Conservation (phyloP, 2,329 filamentous ascomycete genomes). For the Neonectria ditissima region DNA sequence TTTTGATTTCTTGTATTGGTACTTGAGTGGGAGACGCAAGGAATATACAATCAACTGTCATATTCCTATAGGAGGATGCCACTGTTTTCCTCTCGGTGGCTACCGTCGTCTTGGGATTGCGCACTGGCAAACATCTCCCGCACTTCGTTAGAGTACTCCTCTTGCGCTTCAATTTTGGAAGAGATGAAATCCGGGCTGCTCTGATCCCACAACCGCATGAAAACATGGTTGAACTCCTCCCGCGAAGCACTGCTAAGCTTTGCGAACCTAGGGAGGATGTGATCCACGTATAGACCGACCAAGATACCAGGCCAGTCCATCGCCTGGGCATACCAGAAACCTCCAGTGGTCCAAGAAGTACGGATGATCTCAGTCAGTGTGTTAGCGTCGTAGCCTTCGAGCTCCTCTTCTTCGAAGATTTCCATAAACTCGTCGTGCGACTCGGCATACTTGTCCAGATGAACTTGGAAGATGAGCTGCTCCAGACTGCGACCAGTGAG, state of each 20-base stretch:
- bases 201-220: conserved; percentile 21
- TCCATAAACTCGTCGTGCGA: not conserved
- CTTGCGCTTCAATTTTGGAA: conserved; percentile 19
- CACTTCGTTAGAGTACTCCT: conserved; percentile 18
- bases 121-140: conserved; percentile 11
- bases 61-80: not conserved
- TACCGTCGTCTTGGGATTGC: not conserved
- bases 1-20: not conserved
- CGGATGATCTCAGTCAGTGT: not conserved
- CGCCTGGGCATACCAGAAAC: not conserved
- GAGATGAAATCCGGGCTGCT: conserved; percentile 20
- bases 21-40: not conserved
- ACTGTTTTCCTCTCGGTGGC: not conserved
- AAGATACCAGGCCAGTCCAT: not conserved
- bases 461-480: not conserved
- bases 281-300: conserved; percentile 8
- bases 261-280: conserved; percentile 21
- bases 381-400: not conserved
- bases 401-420: not conserved
- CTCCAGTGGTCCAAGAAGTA: not conserved
- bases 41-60: not conserved
- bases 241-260: conserved; percentile 14
- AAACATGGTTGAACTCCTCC: conserved; percentile 20
- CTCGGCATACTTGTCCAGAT: not conserved
- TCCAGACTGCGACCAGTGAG: conserved; percentile 28